phyloP scores from a whole-genome alignment of 495 filamentous ascomycete species.

The Aspergillus ellipticus region DNA sequence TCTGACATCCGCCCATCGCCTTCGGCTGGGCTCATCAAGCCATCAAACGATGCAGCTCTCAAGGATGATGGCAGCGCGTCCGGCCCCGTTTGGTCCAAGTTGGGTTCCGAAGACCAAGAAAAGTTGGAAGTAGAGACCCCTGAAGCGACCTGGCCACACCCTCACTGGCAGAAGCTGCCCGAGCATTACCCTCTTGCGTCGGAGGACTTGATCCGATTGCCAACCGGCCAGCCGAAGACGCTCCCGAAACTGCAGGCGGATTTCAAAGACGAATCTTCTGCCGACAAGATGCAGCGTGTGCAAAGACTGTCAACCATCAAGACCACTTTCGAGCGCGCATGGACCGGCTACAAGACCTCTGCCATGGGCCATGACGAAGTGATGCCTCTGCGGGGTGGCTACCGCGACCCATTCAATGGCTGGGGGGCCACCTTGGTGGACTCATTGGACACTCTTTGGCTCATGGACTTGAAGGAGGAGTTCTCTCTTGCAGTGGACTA shows the following conservation, averaged over 20 bases:
- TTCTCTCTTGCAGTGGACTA: slow-evolving; percentile 81
- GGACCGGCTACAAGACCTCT: slow-evolving; percentile 67
- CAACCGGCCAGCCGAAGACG: slow-evolving; percentile 60
- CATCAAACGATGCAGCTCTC: slow-evolving; percentile 6
- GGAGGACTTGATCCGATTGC: slow-evolving; percentile 68
- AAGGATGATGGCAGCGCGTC: slow-evolving; percentile 4
- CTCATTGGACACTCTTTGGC: slow-evolving; percentile 90
- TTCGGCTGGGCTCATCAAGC: slow-evolving; percentile 4
- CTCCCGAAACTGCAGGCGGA: slow-evolving; percentile 75
- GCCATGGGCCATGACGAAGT: slow-evolving; percentile 83
- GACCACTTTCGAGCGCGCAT: slow-evolving; percentile 66
- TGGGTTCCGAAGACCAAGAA: slow-evolving; percentile 40
- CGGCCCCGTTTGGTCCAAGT: slow-evolving; percentile 19
- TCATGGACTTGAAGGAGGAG: slow-evolving; percentile 87
- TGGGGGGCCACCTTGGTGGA: slow-evolving; percentile 97
- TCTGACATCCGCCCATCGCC: slow-evolving; percentile 1
- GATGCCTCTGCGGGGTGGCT: slow-evolving; percentile 58
- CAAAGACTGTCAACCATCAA: slow-evolving; percentile 61
- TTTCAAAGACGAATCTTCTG: slow-evolving; percentile 61
- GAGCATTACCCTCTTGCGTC: slow-evolving; percentile 72
- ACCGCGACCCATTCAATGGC: slow-evolving; percentile 76
- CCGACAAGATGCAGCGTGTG: slow-evolving; percentile 58
- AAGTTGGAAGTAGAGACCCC: slow-evolving; percentile 37
- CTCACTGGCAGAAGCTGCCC: slow-evolving; percentile 66
- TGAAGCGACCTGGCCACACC: slow-evolving; percentile 29